Percentiles rank a stretch among this genome's conserved stretches.
Evolutionary conservation across 2,329 filamentous ascomycete species (phyloP).

Genomic region (Hymenoscyphus linearis): DNA sequence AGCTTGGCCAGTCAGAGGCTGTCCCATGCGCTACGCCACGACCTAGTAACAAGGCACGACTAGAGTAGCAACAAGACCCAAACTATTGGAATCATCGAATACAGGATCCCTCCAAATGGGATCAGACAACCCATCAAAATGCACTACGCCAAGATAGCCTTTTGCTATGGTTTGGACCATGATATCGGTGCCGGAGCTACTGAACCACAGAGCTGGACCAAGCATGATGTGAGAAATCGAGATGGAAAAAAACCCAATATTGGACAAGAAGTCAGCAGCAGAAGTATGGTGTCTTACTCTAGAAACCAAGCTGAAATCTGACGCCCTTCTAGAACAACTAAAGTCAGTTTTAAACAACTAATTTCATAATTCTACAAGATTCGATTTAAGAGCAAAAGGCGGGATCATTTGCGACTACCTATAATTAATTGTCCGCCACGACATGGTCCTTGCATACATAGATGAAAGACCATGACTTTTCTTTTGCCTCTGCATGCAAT

Average conservation of each 20-base stretch:
- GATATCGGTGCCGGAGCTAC: not conserved
- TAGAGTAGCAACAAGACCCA: not conserved
- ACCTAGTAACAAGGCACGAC: not conserved
- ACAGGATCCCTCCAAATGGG: not conserved
- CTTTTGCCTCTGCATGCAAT: not conserved
- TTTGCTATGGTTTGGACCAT: not conserved
- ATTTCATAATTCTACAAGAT: too few species aligned
- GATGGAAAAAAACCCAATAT: not conserved
- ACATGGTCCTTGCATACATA: too few species aligned
- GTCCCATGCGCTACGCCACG: not conserved
- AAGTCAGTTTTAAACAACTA: not conserved
- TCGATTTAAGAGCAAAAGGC: too few species aligned
- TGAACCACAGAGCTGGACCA: not conserved
- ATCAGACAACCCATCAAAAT: not conserved
- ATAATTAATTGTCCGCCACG: too few species aligned
- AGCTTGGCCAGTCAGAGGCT: not conserved
- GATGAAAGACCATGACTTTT: not conserved
- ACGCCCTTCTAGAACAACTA: not conserved
- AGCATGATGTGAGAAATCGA: not conserved
- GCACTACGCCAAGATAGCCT: not conserved
- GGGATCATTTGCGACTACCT: too few species aligned
- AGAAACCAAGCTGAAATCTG: not conserved
- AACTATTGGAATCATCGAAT: not conserved
- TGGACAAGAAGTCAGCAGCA: not conserved
- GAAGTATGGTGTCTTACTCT: not conserved